These are phyloP conservation scores for Adansonia digitata DNA, from an alignment of 345 rosid genomes.

Conservation along the genomic window DNA sequence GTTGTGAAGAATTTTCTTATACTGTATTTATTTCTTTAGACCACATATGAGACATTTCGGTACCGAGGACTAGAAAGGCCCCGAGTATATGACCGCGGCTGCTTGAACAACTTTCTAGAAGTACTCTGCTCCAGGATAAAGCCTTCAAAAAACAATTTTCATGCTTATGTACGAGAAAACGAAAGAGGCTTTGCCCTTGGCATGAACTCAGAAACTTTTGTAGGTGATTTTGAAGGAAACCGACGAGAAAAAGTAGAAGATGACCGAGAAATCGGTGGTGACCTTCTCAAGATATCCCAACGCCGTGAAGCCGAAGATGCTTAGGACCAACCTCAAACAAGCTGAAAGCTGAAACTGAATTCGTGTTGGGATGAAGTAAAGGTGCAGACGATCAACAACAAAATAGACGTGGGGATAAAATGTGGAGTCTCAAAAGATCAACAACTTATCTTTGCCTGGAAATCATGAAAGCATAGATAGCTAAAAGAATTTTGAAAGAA, in stretches of 20 bases:
- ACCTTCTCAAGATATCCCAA: constrained; percentile 43
- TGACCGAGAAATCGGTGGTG: constrained; percentile 41
- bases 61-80: constrained; percentile 19
- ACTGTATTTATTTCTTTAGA: constrained; percentile 27
- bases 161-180: constrained; percentile 27
- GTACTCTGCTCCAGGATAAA: constrained; percentile 36
- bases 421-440: background rate
- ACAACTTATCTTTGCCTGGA: background rate
- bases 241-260: constrained; percentile 8
- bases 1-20: constrained; percentile 4
- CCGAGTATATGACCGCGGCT: constrained; percentile 32
- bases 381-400: background rate
- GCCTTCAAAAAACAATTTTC: constrained; percentile 40
- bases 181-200: constrained; percentile 9
- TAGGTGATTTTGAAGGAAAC: background rate
- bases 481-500: background rate
- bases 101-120: constrained; percentile 35
- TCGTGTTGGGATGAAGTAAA: background rate
- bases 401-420: background rate
- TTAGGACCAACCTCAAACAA: constrained; percentile 4
- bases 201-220: constrained; percentile 6
- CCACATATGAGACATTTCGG: constrained; percentile 48
- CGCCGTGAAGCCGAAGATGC: constrained; percentile 26
- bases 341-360: background rate
- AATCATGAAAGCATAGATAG: constrained; percentile 8